A percentile compares a stretch with the other conserved stretches of the same genome.
These are phyloP conservation scores for Saitozyma sp. DNA, from an alignment of 768 basidiomycete genomes.

Conservation along the genomic window DNA sequence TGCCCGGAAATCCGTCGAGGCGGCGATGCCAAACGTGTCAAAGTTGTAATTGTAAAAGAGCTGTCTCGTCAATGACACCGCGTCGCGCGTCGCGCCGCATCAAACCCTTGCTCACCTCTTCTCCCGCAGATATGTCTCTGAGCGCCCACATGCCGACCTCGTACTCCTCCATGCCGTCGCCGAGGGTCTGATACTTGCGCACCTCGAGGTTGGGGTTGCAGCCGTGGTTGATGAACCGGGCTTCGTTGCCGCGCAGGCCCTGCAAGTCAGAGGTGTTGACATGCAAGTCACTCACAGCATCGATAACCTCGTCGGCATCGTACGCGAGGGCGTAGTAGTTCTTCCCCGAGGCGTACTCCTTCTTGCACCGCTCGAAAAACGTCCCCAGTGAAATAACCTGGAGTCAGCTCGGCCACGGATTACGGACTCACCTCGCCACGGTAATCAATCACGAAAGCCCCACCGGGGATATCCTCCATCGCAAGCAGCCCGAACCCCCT, in stretches of 20 bases:
- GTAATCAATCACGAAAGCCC: constrained; percentile 54
- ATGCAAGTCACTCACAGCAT: constrained; percentile 42
- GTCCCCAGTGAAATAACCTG: constrained; percentile 46
- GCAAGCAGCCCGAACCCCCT: constrained; percentile 53
- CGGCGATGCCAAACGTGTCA: constrained; percentile 43
- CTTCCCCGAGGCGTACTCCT: constrained; percentile 40
- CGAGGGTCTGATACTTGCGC: constrained; percentile 49
- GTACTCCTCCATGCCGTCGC: constrained; percentile 52
- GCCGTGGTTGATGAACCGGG: constrained; percentile 54
- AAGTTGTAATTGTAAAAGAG: constrained; percentile 54
- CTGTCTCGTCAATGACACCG: constrained; percentile 14
- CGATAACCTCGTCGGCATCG: constrained; percentile 54
- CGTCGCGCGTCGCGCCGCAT: background rate
- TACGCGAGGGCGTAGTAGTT: constrained; percentile 55
- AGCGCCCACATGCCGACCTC: constrained; percentile 54
- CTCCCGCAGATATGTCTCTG: constrained; percentile 49
- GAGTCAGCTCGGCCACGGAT: constrained; percentile 5
- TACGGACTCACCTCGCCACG: constrained; percentile 45
- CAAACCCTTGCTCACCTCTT: constrained; percentile 42
- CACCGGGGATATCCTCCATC: constrained; percentile 45
- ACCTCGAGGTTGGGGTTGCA: constrained; percentile 54
- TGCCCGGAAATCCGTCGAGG: constrained; percentile 38
- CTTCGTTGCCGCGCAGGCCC: constrained; percentile 53
- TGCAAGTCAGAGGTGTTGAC: background rate
- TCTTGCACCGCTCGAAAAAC: constrained; percentile 45